phyloP scores from a whole-genome alignment of 768 basidiomycete genomes.

The Kwoniella botswanensis region DNA sequence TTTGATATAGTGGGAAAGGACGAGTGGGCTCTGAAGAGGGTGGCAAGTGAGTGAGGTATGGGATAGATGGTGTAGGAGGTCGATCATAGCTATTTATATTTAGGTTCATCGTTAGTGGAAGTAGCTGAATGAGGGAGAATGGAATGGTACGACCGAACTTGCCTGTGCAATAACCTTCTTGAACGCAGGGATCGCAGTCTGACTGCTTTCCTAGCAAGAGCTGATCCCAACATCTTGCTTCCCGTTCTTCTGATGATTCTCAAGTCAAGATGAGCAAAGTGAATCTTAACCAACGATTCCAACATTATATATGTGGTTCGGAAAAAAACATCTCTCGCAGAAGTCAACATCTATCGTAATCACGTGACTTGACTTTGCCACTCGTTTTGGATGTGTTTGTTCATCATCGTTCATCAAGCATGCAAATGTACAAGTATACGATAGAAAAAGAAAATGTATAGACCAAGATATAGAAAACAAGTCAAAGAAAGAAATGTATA shows the following conservation, averaged over 20 bases:
- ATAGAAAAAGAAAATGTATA: not conserved
- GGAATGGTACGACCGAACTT: not conserved
- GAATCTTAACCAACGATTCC: not conserved
- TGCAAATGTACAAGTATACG: not conserved
- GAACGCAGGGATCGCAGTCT: constrained; percentile 6
- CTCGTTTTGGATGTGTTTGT: not conserved
- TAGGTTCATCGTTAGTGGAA: no score
- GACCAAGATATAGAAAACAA: not conserved
- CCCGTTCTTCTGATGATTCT: no score
- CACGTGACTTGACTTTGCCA: not conserved
- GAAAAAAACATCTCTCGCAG: not conserved
- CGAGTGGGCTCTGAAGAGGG: constrained; percentile 1
- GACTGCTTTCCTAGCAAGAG: constrained; percentile 14
- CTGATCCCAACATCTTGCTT: constrained; percentile 16
- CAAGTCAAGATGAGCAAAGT: not conserved
- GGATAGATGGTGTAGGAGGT: not conserved
- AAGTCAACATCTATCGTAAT: not conserved
- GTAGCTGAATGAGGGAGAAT: not conserved
- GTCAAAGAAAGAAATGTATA: not conserved
- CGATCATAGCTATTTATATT: not conserved
- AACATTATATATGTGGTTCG: not conserved
- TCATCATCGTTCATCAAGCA: not conserved
- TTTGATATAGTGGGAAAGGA: constrained; percentile 21
- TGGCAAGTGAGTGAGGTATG: constrained; percentile 10
- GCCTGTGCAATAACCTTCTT: constrained; percentile 9